Evolutionary conservation across 2,329 filamentous ascomycete genomes (phyloP), one percentile per base, ranked within the genome.

Genomic region (Alternaria rosae): DNA sequence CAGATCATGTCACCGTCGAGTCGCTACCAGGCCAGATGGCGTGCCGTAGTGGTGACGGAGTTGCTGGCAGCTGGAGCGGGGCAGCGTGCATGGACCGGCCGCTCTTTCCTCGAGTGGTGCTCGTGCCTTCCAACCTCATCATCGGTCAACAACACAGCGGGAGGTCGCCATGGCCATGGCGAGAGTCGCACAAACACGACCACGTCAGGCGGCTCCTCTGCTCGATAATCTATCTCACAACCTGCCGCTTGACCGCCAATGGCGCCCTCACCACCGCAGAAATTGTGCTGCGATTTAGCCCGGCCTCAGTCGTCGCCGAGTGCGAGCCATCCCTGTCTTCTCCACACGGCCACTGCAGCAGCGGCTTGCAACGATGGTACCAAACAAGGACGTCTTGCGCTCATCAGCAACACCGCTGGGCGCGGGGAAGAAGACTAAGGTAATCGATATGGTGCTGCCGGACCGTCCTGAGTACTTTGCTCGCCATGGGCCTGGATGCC

Each of bases 141-240:
- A 66, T 68, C 67, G 65, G 69, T 70, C 65, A 64, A 62, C 45
- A 54, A 57, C 66, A 64, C 41, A 47, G 42, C 47, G 57, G 59
- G 58, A 65, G 65, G 62, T 65, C 57, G 59, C 66, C 54, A 65
- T 61, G 54, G 58, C 57, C 42, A 61, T 59, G 48, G 41, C 54
- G 50, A 64, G 43, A 52, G 61, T 68, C 52, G 51, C 65, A 68
- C 66, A 59, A 54, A 55, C 56, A 59, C 59, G 66, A 64, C 64
- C 54, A 70, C 67, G 61, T 69, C 68, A 44, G 62, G 50, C 52
- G 42, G 42, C 32, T 54, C 45, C 41, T 20, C 20, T 42, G 42
- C 13, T 42, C 47, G 52, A 11, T 57, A 65, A 59, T 58, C 54
- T 54, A 63, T 57, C 47, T 67, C 62, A 38, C 57, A 25, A 56